Base-by-base conservation (phyloP, 192 early-diverging fungal genomes). In the Coemansia reversa region DNA sequence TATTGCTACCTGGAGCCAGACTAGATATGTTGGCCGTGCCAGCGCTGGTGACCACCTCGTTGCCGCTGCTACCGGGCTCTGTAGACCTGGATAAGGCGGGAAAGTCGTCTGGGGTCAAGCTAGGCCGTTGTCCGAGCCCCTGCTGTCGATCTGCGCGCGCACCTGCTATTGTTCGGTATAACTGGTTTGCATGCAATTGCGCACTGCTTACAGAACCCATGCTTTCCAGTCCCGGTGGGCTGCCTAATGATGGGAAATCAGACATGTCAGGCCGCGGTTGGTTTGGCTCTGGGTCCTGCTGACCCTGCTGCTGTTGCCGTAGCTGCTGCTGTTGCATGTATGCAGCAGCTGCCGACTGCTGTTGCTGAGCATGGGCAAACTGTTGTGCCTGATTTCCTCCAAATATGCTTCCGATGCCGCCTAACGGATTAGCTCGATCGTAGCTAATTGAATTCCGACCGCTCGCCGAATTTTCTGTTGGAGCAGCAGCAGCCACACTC, bases 251-350 rank as follows among this genome's bases (percentile, higher is more conserved):
- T 45, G 76, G 76, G 51, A 79, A 79, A 3, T 79, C 76, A 9
- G 76, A 70, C 65, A 79, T 79, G 51, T 79, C 71, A 24, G 76
- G 76, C 39, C 76, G 76, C 33, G 67, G 62, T 33, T 72, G 70
- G 14, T 66, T 45, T 45, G 39, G 59, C 24, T 72, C 57, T 19
- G 55, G 58, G 27, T 18, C 39, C 20, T 67, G 70, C 32, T 74
- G 65, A 22, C 49, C 60, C 29, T 69, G 69, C 19, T 71, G 69
- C 39, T 76, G 75, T 57, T 70, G 67, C 39, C 60, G 64, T 28
- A 63, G 32, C 23, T 62, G 64, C 2, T 69, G 75, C 33, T 70
- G 67, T 45, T 68, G 72, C 61, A 67, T 42, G 47, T 74, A 74
- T 16, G 65, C 72, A 4, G 72, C 70, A 5, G 66, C 66, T 4